Evolutionary conservation across 2,329 filamentous ascomycete genomes (phyloP), one percentile per base, ranked within the genome.

Genomic region (Diaporthe citriasiana): DNA sequence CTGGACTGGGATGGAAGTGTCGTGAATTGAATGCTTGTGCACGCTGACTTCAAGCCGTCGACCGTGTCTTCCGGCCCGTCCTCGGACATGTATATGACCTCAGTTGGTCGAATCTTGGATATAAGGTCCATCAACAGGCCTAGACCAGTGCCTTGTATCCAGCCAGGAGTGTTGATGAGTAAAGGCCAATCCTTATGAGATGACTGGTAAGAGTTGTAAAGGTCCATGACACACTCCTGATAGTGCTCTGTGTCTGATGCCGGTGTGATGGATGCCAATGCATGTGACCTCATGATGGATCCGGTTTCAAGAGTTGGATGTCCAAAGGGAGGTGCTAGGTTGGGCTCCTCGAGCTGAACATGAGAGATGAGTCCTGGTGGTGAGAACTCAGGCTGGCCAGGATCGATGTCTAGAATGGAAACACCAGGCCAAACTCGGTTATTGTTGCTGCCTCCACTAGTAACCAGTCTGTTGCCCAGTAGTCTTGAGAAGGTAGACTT

Each of bases 401-500:
- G 93, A 79, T 97, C 94, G 13, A 96, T 85, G 77, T 97, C 94
- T 9, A 97, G 86, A n/a, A 93, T 84, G 71, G 86, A 87, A 35
- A 93, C 84, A 66, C 82, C 75, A 1, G 78, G 73, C 77, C 80
- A 77, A n/a, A 76, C 72, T 27, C 79, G 50, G 77, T 77, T 77
- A 78, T 77, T 78, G 75, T 72, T 75, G 74, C 71, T 75, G 3
- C 60, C 76, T 73, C 79, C 78, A 59, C 84, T 81, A 4, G 90
- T 93, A n/a, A 94, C 82, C 12, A 94, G 83, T 15, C 90, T 88
- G 78, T 95, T 95, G 12, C 88, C 83, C 3, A 95, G 84, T 6
- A 94, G 81, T 63, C 89, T 90, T 17, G 89, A 89, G 80, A 95
- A 93, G 0, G 93, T 95, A 0, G 93, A 95, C 79, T 95, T 95